Percentiles rank a stretch among this genome's conserved stretches.
These are phyloP conservation scores for Ophioceras dolichostomum DNA, from an alignment of 2,329 filamentous ascomycete genomes.

Conservation along the genomic window DNA sequence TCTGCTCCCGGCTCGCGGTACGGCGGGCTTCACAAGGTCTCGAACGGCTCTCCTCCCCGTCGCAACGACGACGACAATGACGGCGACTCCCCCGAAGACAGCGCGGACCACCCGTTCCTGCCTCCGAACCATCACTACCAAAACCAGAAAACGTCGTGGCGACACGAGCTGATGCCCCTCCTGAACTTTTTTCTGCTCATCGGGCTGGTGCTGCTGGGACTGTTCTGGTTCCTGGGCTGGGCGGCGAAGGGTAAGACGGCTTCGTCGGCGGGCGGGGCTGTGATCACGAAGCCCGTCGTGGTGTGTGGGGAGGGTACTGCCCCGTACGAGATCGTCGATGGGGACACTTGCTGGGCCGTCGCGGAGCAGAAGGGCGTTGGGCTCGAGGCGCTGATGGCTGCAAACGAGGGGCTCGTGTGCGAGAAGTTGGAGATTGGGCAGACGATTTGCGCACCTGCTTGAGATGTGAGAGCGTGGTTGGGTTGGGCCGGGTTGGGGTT, in stretches of 20 bases:
- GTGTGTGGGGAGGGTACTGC: conserved; percentile 15
- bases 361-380: conserved; percentile 26
- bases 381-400: conserved; percentile 30
- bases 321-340: conserved; percentile 26
- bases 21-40: conserved; percentile 28
- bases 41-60: conserved; percentile 10
- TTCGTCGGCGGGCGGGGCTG: conserved; percentile 12
- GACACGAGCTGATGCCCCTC: conserved; percentile 39
- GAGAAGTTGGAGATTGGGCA: conserved; percentile 26
- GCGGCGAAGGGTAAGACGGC: background rate
- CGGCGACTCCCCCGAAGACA: background rate
- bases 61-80: background rate
- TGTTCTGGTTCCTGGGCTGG: conserved; percentile 34
- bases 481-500: no score
- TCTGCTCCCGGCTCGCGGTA: conserved; percentile 31
- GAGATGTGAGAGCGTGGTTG: no score
- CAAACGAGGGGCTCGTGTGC: conserved; percentile 35
- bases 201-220: conserved; percentile 32
- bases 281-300: no score
- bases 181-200: conserved; percentile 46
- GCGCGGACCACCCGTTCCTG: conserved; percentile 2
- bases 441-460: conserved; percentile 3
- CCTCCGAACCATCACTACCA: conserved; percentile 10
- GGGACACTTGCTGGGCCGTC: conserved; percentile 42
- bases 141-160: conserved; percentile 27